Evolutionary conservation across 2,329 filamentous ascomycete genomes (phyloP).

Genomic region (Ascosphaera apis): DNA sequence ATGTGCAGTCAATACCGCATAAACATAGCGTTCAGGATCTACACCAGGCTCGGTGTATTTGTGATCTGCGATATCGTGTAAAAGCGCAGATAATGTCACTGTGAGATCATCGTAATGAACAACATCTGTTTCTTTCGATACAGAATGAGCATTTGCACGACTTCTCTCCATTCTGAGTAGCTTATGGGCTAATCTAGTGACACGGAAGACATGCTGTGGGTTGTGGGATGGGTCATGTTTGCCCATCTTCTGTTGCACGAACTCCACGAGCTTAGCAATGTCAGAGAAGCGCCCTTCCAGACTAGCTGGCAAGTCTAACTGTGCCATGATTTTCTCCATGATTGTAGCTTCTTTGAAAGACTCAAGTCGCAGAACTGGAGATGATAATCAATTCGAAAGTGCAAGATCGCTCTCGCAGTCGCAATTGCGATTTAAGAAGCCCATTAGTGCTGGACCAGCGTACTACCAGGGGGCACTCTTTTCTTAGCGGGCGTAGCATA

Average conservation of each 20-base stretch:
- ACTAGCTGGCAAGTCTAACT: neutral
- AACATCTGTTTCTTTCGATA: neutral
- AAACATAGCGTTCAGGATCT: conserved; percentile 10
- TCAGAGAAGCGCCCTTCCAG: neutral
- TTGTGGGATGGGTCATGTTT: neutral
- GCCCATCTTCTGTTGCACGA: neutral
- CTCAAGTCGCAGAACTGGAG: neutral
- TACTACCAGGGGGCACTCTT: too few relatives aligned
- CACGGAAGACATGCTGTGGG: neutral
- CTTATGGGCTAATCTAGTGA: neutral
- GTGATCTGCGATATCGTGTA: conserved; percentile 76
- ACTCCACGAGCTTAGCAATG: neutral
- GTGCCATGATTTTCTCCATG: neutral
- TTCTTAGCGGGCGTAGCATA: too few relatives aligned
- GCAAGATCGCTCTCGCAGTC: neutral
- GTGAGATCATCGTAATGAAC: conserved; percentile 27
- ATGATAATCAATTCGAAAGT: neutral
- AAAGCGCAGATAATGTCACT: conserved; percentile 45
- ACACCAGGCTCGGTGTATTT: conserved; percentile 39
- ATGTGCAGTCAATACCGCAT: conserved; percentile 10
- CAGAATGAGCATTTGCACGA: neutral
- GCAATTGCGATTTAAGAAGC: too few relatives aligned
- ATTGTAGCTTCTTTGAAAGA: too few relatives aligned
- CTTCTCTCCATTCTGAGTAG: neutral
- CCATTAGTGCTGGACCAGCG: too few relatives aligned